Evolutionary conservation across 345 rosid species (phyloP).

Genomic region (Salix suchowensis): DNA sequence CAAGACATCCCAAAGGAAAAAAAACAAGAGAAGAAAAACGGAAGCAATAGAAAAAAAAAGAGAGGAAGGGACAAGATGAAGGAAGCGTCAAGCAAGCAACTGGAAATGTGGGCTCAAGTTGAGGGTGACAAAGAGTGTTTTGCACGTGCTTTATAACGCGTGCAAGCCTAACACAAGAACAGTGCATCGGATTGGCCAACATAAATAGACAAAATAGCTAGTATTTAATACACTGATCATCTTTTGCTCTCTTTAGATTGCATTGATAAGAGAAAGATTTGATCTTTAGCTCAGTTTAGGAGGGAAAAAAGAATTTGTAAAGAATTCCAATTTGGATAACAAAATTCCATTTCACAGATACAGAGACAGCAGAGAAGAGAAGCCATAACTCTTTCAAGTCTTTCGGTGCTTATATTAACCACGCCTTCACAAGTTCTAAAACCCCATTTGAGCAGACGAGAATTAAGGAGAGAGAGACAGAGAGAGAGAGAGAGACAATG

Average conservation of each 20-base stretch:
- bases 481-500: constrained; percentile 27
- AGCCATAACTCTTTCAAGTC: background rate
- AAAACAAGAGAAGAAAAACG: too few relatives aligned
- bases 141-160: constrained; percentile 13
- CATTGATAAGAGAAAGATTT: constrained; percentile 17
- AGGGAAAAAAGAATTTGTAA: constrained; percentile 14
- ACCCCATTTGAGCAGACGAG: background rate
- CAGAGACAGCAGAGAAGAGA: background rate
- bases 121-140: background rate
- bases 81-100: background rate
- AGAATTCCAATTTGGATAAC: background rate
- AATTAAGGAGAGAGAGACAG: background rate
- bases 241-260: constrained; percentile 10
- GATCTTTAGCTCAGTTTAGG: constrained; percentile 17
- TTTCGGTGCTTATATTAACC: background rate
- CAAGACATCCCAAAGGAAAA: too few relatives aligned
- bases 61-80: background rate
- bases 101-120: background rate
- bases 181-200: constrained; percentile 46
- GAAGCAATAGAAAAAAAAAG: too few relatives aligned
- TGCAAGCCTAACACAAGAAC: constrained; percentile 9
- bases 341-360: background rate
- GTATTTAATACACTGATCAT: constrained; percentile 31
- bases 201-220: constrained; percentile 41
- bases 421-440: background rate